These are phyloP conservation scores for Colletotrichum salicis DNA, from an alignment of 2,329 filamentous ascomycete species.

Conservation along the genomic window DNA sequence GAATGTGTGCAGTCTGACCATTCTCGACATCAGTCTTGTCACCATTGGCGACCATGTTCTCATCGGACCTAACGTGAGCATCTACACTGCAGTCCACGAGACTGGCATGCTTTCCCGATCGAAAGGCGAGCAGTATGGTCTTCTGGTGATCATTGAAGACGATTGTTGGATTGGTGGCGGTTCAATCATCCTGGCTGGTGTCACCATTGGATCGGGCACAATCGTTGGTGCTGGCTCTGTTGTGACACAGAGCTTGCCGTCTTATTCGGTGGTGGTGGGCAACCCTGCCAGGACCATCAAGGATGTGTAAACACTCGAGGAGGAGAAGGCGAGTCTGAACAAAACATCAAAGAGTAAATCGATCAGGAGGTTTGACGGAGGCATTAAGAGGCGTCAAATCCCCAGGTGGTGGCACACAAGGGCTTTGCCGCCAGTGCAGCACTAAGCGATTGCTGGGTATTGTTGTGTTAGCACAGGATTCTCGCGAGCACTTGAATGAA, in stretches of 20 bases:
- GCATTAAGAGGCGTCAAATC: too few relatives aligned
- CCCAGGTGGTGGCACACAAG: too few relatives aligned
- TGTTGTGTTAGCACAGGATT: too few relatives aligned
- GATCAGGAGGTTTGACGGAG: not conserved
- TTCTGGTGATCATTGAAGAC: constrained; percentile 58
- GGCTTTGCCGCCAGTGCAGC: too few relatives aligned
- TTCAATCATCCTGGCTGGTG: constrained; percentile 53
- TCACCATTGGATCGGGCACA: constrained; percentile 52
- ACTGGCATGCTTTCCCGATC: constrained; percentile 57
- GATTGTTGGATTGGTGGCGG: constrained; percentile 61
- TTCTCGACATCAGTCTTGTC: constrained; percentile 63
- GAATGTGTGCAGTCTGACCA: constrained; percentile 45
- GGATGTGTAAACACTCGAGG: constrained; percentile 26
- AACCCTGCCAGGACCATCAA: constrained; percentile 48
- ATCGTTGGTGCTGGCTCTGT: constrained; percentile 53
- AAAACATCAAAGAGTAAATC: not conserved
- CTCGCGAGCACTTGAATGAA: too few relatives aligned
- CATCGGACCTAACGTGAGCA: constrained; percentile 62
- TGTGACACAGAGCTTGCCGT: constrained; percentile 51
- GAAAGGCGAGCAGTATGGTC: constrained; percentile 60
- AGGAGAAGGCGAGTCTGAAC: constrained; percentile 23
- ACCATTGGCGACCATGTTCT: constrained; percentile 63
- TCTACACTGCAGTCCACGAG: constrained; percentile 64
- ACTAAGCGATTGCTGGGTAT: too few relatives aligned
- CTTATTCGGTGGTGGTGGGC: constrained; percentile 49